Percentiles rank a stretch among this genome's conserved stretches.
These are phyloP conservation scores for Lablab purpureus DNA, from an alignment of 306 rosid species.

Conservation along the genomic window DNA sequence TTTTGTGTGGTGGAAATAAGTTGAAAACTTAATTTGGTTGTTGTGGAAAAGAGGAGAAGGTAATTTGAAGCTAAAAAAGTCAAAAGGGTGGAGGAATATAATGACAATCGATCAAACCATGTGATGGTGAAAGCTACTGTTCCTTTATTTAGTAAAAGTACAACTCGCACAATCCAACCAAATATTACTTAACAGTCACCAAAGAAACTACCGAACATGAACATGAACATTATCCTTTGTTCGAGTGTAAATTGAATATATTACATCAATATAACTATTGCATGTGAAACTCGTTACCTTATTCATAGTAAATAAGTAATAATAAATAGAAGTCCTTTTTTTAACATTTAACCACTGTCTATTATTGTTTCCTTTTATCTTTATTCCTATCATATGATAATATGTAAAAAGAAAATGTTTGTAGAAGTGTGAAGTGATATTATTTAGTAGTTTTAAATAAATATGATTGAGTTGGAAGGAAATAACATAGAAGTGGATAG, in stretches of 20 bases:
- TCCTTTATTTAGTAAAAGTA: not conserved
- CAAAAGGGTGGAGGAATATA: not conserved
- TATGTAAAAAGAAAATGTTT: too few species aligned
- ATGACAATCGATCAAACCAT: not conserved
- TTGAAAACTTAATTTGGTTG: not conserved
- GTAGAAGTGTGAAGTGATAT: too few species aligned
- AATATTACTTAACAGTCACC: not conserved
- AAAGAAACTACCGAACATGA: not conserved
- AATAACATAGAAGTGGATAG: not conserved
- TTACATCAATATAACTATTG: too few species aligned
- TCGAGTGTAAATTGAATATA: too few species aligned
- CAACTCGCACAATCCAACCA: not conserved
- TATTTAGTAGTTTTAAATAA: too few species aligned
- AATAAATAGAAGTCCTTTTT: too few species aligned
- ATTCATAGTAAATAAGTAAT: not conserved
- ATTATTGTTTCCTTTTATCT: too few species aligned
- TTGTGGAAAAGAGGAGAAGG: not conserved
- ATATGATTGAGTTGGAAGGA: too few species aligned
- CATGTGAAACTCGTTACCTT: not conserved
- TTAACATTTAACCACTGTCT: too few species aligned
- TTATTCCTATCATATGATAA: too few species aligned
- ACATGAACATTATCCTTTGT: not conserved
- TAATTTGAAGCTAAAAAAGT: not conserved
- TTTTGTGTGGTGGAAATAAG: not conserved
- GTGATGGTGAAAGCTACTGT: slow-evolving; percentile 2